Conservation (phyloP, 768 basidiomycete species). For the Tricholoma matsutake region DNA sequence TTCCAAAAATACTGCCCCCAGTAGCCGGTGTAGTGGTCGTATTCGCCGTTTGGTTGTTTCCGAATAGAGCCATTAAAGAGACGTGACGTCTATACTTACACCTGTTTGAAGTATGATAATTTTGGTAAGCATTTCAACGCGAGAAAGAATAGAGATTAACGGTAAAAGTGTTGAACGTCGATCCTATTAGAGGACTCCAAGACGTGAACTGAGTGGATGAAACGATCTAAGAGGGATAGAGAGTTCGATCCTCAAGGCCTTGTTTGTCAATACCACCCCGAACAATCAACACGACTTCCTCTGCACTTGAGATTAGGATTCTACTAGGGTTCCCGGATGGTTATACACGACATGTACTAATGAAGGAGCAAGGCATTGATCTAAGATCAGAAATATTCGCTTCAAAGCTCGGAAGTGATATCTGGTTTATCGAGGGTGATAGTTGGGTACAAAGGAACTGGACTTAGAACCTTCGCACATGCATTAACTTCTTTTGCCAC, state of each 20-base stretch:
- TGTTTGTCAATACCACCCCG: not conserved
- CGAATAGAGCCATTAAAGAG: slow-evolving; percentile 18
- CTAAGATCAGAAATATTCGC: too few species aligned
- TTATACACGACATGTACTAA: too few species aligned
- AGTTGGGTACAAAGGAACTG: too few species aligned
- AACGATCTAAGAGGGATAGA: not conserved
- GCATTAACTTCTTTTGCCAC: too few species aligned
- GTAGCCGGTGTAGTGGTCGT: slow-evolving; percentile 8
- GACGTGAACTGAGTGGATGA: not conserved
- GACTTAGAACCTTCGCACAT: too few species aligned
- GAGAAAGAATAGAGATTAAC: not conserved
- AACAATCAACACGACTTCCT: not conserved
- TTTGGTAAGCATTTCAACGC: not conserved
- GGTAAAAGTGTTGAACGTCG: not conserved
- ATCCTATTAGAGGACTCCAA: not conserved
- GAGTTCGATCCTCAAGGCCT: too few species aligned
- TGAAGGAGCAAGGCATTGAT: too few species aligned
- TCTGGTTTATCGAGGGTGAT: too few species aligned
- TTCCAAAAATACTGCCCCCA: slow-evolving; percentile 27
- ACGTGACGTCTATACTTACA: not conserved
- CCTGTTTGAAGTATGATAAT: not conserved
- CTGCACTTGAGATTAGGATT: too few species aligned
- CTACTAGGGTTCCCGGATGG: too few species aligned
- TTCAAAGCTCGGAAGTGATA: too few species aligned
- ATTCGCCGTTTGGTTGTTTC: slow-evolving; percentile 12